Percentiles rank a stretch among this genome's conserved stretches.
Evolutionary conservation across 495 filamentous ascomycete genomes (phyloP).

Genomic region (Penicillium herquei): DNA sequence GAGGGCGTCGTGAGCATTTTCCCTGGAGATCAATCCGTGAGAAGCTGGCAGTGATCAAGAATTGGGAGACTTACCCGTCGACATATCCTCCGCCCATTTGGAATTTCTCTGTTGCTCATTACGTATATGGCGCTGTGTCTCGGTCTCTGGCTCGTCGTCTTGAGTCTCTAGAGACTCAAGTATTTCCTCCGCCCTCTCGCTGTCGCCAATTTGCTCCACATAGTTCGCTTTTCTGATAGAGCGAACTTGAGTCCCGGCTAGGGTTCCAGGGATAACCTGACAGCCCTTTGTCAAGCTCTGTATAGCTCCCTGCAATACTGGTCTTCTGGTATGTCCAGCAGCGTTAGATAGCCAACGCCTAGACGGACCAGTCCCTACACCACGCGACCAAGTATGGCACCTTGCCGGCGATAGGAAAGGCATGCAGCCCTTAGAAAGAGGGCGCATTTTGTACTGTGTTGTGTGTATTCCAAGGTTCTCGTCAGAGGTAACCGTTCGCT

Average conservation of each 20-base stretch:
- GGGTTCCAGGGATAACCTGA: neutral
- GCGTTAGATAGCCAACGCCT: neutral
- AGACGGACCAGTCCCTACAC: neutral
- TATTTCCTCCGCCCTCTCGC: slow-evolving; percentile 21
- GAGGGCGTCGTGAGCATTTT: slow-evolving; percentile 91
- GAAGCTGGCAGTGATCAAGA: neutral
- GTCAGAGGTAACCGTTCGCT: neutral
- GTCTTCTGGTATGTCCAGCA: neutral
- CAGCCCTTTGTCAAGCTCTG: neutral
- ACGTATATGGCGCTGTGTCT: slow-evolving; percentile 8
- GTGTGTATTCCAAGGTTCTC: neutral
- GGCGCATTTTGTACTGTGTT: slow-evolving; percentile 7
- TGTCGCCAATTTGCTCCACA: slow-evolving; percentile 16
- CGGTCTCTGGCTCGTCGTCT: slow-evolving; percentile 10
- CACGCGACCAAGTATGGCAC: slow-evolving; percentile 2
- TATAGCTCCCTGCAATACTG: neutral
- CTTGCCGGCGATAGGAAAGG: slow-evolving; percentile 10
- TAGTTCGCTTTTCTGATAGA: slow-evolving; percentile 21
- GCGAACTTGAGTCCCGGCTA: slow-evolving; percentile 11
- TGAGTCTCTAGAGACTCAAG: slow-evolving; percentile 17
- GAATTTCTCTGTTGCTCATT: slow-evolving; percentile 19
- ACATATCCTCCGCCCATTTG: slow-evolving; percentile 55
- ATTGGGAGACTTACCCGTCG: slow-evolving; percentile 51
- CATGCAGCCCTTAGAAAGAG: slow-evolving; percentile 10
- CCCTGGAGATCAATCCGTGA: slow-evolving; percentile 45